Evolutionary conservation across 805 yeast species (phyloP), one percentile per base, ranked within the genome.

Genomic region (Hanseniaspora hatyaiensis): DNA sequence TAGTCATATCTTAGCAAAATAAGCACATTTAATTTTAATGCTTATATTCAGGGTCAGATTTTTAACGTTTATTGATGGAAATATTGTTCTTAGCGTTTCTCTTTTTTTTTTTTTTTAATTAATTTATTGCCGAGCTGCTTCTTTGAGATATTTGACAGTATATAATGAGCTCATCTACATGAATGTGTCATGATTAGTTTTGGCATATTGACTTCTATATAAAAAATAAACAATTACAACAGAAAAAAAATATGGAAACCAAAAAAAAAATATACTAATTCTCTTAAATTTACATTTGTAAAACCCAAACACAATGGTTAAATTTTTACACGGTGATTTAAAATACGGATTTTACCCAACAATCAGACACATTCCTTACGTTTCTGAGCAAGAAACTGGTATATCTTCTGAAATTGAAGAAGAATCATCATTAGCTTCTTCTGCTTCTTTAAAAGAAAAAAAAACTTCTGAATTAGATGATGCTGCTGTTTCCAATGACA

Each of bases 261-360:
- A 36, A 23, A 20, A n/a, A 6, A 22, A 36, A 13, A 36, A 1
- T 5, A 34, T 12, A 8, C 19, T 8, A 20, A 20, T n/a, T n/a
- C n/a, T n/a, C n/a, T n/a, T n/a, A n/a, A n/a, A n/a, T n/a, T n/a
- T 26, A 26, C 29, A 26, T 26, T 8, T 26, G 6, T 6, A 8
- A 8, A 26, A 26, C 11, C 6, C 29, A 18, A 24, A 34, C 16
- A 57, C 52, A 37, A 57, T 58, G 36, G 57, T 51, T 1, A 50
- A 40, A 24, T 52, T 52, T 18, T 52, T 61, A 40, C 59, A 55
- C 50, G 55, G 51, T 40, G 55, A 64, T 40, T 53, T 62, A 13
- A 64, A 63, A 52, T 63, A 62, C 59, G 66, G 67, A 9, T 52
- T 64, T 30, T 31, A 62, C 4, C 67, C 67, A 0, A 60, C 58